Evolutionary conservation across 768 basidiomycete species (phyloP).

Genomic region (Mycena rosella): DNA sequence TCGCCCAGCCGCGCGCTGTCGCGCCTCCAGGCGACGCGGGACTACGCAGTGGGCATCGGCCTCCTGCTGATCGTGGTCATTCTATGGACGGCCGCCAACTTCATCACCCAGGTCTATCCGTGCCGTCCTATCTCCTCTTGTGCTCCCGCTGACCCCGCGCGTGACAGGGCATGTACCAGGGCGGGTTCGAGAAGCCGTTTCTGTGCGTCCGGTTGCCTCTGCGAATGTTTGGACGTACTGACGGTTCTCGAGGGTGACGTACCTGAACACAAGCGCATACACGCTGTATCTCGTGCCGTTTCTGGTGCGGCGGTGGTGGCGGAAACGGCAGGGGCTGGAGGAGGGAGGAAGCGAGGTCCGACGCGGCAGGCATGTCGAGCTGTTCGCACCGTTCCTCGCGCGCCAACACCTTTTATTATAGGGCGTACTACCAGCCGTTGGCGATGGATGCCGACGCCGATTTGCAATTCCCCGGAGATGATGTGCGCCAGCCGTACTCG

Average conservation of each 20-base stretch:
- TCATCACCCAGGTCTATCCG: conserved; percentile 79
- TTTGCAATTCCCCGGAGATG: background rate
- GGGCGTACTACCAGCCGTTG: conserved; percentile 45
- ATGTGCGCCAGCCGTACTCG: conserved; percentile 15
- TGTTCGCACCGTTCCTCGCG: conserved; percentile 5
- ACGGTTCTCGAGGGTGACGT: conserved; percentile 74
- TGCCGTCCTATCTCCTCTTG: conserved; percentile 1
- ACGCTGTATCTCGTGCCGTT: conserved; percentile 82
- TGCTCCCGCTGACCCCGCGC: background rate
- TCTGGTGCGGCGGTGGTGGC: conserved; percentile 50
- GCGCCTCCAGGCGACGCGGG: conserved; percentile 32
- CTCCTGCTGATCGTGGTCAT: conserved; percentile 82
- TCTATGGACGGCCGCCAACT: conserved; percentile 92
- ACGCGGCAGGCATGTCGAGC: conserved; percentile 23
- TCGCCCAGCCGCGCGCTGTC: conserved; percentile 20
- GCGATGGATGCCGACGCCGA: conserved; percentile 35
- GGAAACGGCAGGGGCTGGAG: conserved; percentile 30
- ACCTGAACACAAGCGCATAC: conserved; percentile 92
- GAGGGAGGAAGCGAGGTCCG: background rate
- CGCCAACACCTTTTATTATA: conserved; percentile 13
- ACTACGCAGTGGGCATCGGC: conserved; percentile 70
- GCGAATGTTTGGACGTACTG: background rate
- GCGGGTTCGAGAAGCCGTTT: conserved; percentile 91
- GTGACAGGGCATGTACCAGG: conserved; percentile 61
- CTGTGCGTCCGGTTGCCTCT: conserved; percentile 59